Conservation (phyloP, 306 rosid species). For the Malus orientalis region DNA sequence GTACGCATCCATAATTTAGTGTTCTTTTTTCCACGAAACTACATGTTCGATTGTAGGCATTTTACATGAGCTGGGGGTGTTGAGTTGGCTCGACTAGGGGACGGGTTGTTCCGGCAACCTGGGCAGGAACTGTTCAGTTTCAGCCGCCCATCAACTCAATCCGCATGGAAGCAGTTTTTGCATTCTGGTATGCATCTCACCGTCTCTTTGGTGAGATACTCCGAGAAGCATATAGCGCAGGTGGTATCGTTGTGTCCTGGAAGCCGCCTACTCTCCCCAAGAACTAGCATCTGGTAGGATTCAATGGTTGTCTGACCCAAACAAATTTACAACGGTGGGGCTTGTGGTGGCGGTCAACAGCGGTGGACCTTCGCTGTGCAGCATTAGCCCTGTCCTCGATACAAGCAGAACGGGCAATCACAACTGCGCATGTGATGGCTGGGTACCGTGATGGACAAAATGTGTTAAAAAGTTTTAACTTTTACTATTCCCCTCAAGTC, state of each 20-base stretch:
- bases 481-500: no score
- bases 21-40: not conserved
- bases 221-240: slow-evolving; percentile 66
- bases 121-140: slow-evolving; percentile 52
- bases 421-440: slow-evolving; percentile 28
- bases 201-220: slow-evolving; percentile 52
- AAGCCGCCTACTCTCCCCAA: slow-evolving; percentile 58
- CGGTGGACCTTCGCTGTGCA: slow-evolving; percentile 1
- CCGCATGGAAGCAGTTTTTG: slow-evolving; percentile 65
- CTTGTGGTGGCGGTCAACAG: slow-evolving; percentile 11
- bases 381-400: slow-evolving; percentile 13
- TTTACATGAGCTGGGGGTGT: slow-evolving; percentile 23
- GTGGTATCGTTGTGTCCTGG: slow-evolving; percentile 47
- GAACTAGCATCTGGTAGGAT: slow-evolving; percentile 50
- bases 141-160: slow-evolving; percentile 72
- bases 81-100: slow-evolving; percentile 23
- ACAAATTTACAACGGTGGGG: slow-evolving; percentile 15
- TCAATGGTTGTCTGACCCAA: slow-evolving; percentile 59
- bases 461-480: no score
- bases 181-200: slow-evolving; percentile 74
- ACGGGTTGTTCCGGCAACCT: slow-evolving; percentile 53
- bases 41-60: not conserved
- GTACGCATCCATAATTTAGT: not conserved
- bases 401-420: slow-evolving; percentile 35
- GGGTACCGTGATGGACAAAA: slow-evolving; percentile 37